Base-by-base conservation (phyloP, 1,139 yeast species). In the Nakaseomyces nivariensis region DNA sequence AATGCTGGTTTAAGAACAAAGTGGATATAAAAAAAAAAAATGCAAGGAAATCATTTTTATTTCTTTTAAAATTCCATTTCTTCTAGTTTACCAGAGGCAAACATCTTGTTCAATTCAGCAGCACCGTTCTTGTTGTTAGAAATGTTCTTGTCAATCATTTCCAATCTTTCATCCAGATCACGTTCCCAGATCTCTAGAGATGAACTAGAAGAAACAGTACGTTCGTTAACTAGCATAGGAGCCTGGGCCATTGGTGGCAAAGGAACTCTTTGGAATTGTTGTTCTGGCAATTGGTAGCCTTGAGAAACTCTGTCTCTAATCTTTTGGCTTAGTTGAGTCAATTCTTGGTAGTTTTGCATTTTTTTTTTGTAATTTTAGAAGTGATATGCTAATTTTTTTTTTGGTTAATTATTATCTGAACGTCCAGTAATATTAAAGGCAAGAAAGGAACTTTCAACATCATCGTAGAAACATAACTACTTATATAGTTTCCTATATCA, bases 151-250 rank as follows among this genome's bases (percentile, higher is more conserved):
- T 64, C 57, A 58, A 68, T 64, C 64, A 65, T 57, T 62, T 66
- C 64, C 56, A 75, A 56, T 67, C 76, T 57, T 58, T 66, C 70
- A 58, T 72, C 74, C 46, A 68, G 61, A 49, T 62, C 68, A 47
- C 66, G 67, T 50, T 76, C 79, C 77, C 82, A 78, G 59, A 74
- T 77, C 52, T 72, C 73, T 46, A 78, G 70, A 58, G 69, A 68
- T 55, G 73, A 75, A 13, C 58, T 54, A 34, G 60, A 56, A n/a
- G 65, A 54, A 6, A 57, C 61, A 5, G 64, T 59, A 40, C 63
- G 60, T 42, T 60, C 58, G 49, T 59, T 60, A 25, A 62, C 58
- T 56, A 63, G 54, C 59, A 64, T 62, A 4, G 65, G 64, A 1
- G 60, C 55, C 41, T 53, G 52, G 33, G 52, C 53, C 48, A 57